These are phyloP conservation scores for Phialophora verrucosa DNA, from an alignment of 2,329 filamentous ascomycete species.

Conservation along the genomic window DNA sequence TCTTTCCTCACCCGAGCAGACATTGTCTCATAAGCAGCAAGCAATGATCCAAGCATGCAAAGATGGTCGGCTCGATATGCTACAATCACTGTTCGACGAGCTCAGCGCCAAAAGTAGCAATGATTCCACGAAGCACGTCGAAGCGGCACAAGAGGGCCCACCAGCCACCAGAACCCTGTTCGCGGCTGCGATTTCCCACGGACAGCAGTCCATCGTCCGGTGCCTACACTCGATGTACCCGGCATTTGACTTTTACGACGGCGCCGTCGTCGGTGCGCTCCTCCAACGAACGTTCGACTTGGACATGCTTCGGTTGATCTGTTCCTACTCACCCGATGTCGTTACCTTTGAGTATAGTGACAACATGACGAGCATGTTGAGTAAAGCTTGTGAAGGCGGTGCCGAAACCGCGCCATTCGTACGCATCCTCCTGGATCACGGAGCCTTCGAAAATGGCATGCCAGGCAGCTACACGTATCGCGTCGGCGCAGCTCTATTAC, in stretches of 20 bases:
- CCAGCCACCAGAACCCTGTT: neutral
- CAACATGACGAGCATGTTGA: neutral
- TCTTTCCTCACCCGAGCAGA: too few species aligned
- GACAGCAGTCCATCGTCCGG: neutral
- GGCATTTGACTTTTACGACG: neutral
- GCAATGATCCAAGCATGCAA: neutral
- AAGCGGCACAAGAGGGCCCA: neutral
- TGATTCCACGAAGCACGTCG: neutral
- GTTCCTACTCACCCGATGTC: neutral
- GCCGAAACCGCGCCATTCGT: neutral
- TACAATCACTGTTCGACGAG: neutral
- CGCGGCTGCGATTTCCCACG: neutral
- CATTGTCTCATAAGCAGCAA: neutral
- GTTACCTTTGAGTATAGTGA: neutral
- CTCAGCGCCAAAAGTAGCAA: neutral
- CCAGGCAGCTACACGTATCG: constrained; percentile 6
- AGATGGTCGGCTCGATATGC: neutral
- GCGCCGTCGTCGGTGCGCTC: neutral
- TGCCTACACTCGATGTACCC: neutral
- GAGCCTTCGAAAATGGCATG: neutral
- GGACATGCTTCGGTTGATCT: neutral
- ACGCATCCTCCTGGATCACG: neutral
- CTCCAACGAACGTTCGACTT: neutral
- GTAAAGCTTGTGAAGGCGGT: neutral
- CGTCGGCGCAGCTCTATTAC: constrained; percentile 9